Evolutionary conservation across 495 filamentous ascomycete species (phyloP).

Genomic region (Xylaria sp.): DNA sequence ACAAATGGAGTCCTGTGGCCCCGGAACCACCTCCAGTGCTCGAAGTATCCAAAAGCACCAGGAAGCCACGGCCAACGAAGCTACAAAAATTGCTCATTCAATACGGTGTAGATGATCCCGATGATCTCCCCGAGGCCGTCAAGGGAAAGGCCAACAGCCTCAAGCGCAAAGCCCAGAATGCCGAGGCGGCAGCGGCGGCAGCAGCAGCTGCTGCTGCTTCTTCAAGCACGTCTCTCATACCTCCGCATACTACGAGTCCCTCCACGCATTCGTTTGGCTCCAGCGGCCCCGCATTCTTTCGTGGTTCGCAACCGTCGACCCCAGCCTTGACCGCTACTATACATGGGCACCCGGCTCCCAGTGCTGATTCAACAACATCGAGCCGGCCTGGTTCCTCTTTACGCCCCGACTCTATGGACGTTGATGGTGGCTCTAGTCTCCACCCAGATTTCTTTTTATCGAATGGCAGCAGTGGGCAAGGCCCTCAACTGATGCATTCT

Average conservation of each 20-base stretch:
- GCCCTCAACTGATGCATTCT: slow-evolving; percentile 43
- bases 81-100: slow-evolving; percentile 94
- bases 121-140: slow-evolving; percentile 82
- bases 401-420: slow-evolving; percentile 43
- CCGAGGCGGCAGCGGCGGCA: slow-evolving; percentile 48
- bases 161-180: slow-evolving; percentile 61
- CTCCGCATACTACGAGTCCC: slow-evolving; percentile 45
- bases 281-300: slow-evolving; percentile 45
- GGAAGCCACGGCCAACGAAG: slow-evolving; percentile 96
- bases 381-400: slow-evolving; percentile 44
- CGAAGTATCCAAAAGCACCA: slow-evolving; percentile 86
- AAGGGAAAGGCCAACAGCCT: slow-evolving; percentile 75
- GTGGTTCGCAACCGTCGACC: slow-evolving; percentile 49
- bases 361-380: slow-evolving; percentile 40
- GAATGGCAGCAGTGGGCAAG: slow-evolving; percentile 36
- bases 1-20: slow-evolving; percentile 95
- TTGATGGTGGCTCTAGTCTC: slow-evolving; percentile 36
- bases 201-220: slow-evolving; percentile 35
- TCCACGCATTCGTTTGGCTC: slow-evolving; percentile 42
- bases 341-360: slow-evolving; percentile 45
- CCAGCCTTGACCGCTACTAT: slow-evolving; percentile 45
- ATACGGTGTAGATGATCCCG: slow-evolving; percentile 83
- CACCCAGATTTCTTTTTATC: slow-evolving; percentile 49
- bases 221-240: slow-evolving; percentile 32
- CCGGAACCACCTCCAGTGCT: slow-evolving; percentile 82